Evolutionary conservation across 805 yeast genomes (phyloP).

Genomic region (Lipomyces spencermartinsiae): DNA sequence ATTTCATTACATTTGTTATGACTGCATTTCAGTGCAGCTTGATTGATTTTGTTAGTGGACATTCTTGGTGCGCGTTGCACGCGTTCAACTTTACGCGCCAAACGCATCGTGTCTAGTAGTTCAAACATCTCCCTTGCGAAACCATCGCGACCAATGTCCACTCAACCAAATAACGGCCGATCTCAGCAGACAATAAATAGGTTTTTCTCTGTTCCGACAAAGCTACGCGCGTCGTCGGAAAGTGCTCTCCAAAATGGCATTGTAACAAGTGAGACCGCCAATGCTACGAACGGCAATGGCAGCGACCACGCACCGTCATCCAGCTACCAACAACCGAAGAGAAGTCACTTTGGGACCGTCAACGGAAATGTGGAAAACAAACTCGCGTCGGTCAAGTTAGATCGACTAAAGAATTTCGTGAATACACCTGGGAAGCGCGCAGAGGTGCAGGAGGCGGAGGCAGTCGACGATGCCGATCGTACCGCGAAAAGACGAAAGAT

Average conservation of each 20-base stretch:
- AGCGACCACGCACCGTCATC: background rate
- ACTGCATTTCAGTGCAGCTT: too few relatives aligned
- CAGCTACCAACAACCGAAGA: background rate
- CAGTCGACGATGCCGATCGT: background rate
- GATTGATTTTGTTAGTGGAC: too few relatives aligned
- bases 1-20: too few relatives aligned
- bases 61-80: too few relatives aligned
- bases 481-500: background rate
- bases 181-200: background rate
- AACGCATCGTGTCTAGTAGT: too few relatives aligned
- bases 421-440: background rate
- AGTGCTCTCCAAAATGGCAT: background rate
- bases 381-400: background rate
- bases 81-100: too few relatives aligned
- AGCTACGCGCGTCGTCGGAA: background rate
- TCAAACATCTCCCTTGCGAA: background rate
- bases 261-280: background rate
- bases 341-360: background rate
- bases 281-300: background rate
- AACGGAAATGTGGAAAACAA: slow-evolving; percentile 1
- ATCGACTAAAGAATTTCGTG: background rate
- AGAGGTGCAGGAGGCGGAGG: background rate
- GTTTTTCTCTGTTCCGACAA: background rate
- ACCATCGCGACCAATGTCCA: background rate
- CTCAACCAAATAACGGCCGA: background rate